These are phyloP conservation scores for Yamadazyma insecticola DNA, from an alignment of 805 yeast genomes.

Conservation along the genomic window DNA sequence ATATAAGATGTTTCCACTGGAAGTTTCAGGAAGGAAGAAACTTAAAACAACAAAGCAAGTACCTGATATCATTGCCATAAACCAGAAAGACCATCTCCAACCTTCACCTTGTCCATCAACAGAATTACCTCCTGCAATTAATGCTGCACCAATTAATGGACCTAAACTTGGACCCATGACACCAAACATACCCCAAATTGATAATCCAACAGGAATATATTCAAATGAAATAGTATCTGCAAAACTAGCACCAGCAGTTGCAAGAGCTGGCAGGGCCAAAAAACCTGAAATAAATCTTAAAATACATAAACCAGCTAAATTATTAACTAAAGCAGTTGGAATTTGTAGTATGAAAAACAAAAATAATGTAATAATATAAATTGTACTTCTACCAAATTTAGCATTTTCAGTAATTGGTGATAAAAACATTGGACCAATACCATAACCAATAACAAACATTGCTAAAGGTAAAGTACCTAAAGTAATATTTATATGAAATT, in stretches of 20 bases:
- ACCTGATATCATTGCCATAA: constrained; percentile 39
- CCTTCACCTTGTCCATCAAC: constrained; percentile 1
- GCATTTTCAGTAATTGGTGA: constrained; percentile 60
- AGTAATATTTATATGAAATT: constrained; percentile 40
- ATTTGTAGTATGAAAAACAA: constrained; percentile 51
- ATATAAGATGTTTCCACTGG: constrained; percentile 37
- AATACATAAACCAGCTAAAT: constrained; percentile 48
- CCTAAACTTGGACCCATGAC: constrained; percentile 54
- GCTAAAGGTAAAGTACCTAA: constrained; percentile 50
- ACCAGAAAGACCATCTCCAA: constrained; percentile 58
- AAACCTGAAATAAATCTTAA: constrained; percentile 53
- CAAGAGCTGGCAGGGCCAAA: constrained; percentile 51
- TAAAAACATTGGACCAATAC: constrained; percentile 56
- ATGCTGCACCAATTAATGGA: constrained; percentile 52
- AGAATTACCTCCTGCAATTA: constrained; percentile 41
- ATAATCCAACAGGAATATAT: constrained; percentile 42
- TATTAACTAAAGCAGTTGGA: constrained; percentile 49
- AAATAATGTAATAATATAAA: constrained; percentile 45
- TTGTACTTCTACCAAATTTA: constrained; percentile 47
- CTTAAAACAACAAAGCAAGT: constrained; percentile 28
- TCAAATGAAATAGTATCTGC: constrained; percentile 45
- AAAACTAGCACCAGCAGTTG: constrained; percentile 56
- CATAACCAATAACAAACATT: constrained; percentile 57
- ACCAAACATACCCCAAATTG: constrained; percentile 51
- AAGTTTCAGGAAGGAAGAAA: constrained; percentile 46